phyloP scores from a whole-genome alignment of 1,139 yeast genomes.

The Pichia sp. region DNA sequence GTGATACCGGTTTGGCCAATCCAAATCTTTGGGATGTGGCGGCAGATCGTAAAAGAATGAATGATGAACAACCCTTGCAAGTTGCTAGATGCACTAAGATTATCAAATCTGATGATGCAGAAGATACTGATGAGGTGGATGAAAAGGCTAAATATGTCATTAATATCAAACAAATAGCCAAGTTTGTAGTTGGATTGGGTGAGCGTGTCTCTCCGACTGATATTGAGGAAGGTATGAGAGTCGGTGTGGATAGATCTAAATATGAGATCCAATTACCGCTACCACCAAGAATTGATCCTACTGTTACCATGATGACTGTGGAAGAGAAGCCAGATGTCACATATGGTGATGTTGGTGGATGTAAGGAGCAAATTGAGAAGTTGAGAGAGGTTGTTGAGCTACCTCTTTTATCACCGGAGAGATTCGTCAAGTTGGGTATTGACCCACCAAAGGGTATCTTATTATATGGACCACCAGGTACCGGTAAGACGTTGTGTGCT shows the following conservation, averaged over 20 bases:
- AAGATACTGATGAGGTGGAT: constrained; percentile 39
- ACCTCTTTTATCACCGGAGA: constrained; percentile 89
- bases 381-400: constrained; percentile 95
- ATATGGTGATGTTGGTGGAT: constrained; percentile 92
- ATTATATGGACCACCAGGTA: constrained; percentile 97
- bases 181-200: constrained; percentile 93
- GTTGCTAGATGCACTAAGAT: constrained; percentile 98
- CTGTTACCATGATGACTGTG: constrained; percentile 99
- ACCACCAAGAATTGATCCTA: constrained; percentile 96
- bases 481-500: constrained; percentile 96
- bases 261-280: constrained; percentile 90
- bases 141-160: constrained; percentile 89
- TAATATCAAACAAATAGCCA: constrained; percentile 95
- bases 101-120: constrained; percentile 46
- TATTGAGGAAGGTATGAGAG: constrained; percentile 99
- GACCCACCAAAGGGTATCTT: constrained; percentile 98
- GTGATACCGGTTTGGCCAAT: constrained; percentile 93
- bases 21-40: constrained; percentile 96
- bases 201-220: constrained; percentile 97
- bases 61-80: constrained; percentile 92
- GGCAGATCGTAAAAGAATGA: constrained; percentile 92
- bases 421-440: constrained; percentile 92
- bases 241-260: constrained; percentile 95
- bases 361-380: constrained; percentile 96
- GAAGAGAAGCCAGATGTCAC: constrained; percentile 96